Evolutionary conservation across 495 filamentous ascomycete species (phyloP).

Genomic region (Trichoderma orchidacearum): DNA sequence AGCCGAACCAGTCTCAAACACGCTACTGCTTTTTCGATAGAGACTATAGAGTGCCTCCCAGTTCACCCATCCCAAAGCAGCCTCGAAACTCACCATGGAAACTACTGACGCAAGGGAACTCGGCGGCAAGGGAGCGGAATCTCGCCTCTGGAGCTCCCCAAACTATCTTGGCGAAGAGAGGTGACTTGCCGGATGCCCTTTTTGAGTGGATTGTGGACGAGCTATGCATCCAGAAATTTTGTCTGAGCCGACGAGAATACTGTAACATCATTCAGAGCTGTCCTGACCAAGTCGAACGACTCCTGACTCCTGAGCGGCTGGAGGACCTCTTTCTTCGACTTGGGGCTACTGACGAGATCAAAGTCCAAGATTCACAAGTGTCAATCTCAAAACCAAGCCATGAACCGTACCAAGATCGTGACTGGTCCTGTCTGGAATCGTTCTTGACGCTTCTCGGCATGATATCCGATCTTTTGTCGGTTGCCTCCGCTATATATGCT

Average conservation of each 20-base stretch:
- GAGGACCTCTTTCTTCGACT: conserved; percentile 23
- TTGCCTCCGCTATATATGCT: conserved; percentile 13
- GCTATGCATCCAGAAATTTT: conserved; percentile 43
- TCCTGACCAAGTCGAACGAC: conserved; percentile 19
- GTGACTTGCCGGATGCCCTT: conserved; percentile 51
- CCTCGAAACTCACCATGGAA: conserved; percentile 18
- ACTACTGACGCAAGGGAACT: conserved; percentile 29
- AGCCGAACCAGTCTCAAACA: conserved; percentile 46
- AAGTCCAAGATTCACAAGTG: conserved; percentile 6
- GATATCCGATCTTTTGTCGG: conserved; percentile 11
- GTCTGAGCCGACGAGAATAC: conserved; percentile 53
- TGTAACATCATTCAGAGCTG: conserved; percentile 27
- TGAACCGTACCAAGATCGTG: conserved; percentile 14
- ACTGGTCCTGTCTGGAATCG: conserved; percentile 19
- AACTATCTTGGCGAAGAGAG: conserved; percentile 37
- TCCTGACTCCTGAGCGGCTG: conserved; percentile 21
- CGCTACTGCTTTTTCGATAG: conserved; percentile 56
- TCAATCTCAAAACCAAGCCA: conserved; percentile 8
- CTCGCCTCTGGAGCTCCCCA: conserved; percentile 58
- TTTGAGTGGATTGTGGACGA: conserved; percentile 63
- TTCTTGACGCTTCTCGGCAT: conserved; percentile 19
- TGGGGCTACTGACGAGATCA: conserved; percentile 22
- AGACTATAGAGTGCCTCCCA: conserved; percentile 15
- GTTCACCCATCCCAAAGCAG: conserved; percentile 18
- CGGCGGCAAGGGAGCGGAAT: conserved; percentile 36